Conservation (phyloP, 164 flowering plant species). For the Sextonia rubra region DNA sequence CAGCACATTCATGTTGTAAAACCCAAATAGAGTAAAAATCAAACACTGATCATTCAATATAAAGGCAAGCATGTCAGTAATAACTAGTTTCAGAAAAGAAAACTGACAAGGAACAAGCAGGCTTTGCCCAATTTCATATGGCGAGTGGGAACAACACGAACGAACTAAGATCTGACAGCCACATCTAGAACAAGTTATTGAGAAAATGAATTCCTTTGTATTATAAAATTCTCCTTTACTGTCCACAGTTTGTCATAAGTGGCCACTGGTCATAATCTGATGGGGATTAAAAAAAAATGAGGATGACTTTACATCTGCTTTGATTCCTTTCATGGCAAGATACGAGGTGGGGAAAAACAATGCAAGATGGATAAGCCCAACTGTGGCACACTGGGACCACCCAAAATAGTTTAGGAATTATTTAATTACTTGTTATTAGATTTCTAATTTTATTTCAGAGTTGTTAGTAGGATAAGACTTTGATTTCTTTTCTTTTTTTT, state of each 20-base stretch:
- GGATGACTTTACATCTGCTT: background rate
- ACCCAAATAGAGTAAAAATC: background rate
- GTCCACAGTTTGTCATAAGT: background rate
- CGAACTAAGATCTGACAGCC: background rate
- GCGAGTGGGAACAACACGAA: background rate
- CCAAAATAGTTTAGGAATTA: too few relatives aligned
- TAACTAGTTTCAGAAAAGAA: background rate
- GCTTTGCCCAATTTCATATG: background rate
- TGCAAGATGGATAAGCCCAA: too few relatives aligned
- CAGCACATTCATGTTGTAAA: slow-evolving; percentile 9
- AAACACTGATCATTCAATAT: background rate
- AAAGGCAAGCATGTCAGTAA: background rate
- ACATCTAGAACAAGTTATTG: background rate
- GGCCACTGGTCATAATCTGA: background rate
- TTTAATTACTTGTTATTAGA: too few relatives aligned
- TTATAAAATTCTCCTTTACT: background rate
- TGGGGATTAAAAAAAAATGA: too few relatives aligned
- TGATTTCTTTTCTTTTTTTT: too few relatives aligned
- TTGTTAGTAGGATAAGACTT: too few relatives aligned
- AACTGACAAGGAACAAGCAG: too few relatives aligned
- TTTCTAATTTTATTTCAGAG: too few relatives aligned
- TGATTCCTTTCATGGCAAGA: background rate
- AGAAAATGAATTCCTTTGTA: background rate
- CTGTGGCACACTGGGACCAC: too few relatives aligned
- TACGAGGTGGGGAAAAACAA: background rate